phyloP scores from a whole-genome alignment of 1,139 yeast species.

The Sugiyamaella japonica region DNA sequence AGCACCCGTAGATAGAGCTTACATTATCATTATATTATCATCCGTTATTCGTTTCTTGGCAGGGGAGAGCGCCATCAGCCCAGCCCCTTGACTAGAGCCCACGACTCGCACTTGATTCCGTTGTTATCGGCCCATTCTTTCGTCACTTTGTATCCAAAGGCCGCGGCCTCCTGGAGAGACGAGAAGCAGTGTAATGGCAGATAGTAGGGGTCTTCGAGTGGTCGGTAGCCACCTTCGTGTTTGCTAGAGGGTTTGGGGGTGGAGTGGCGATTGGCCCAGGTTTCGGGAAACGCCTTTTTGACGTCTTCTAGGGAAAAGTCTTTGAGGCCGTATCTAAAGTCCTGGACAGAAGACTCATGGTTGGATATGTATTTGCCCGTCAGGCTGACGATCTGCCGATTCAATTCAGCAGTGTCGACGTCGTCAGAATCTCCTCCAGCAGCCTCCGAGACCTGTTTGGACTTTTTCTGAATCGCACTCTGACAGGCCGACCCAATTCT shows the following conservation, averaged over 20 bases:
- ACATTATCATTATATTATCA: neutral
- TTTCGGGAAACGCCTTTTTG: constrained; percentile 35
- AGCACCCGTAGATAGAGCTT: neutral
- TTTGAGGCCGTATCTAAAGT: constrained; percentile 39
- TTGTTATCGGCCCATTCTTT: constrained; percentile 41
- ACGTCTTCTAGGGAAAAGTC: constrained; percentile 34
- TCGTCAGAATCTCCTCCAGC: constrained; percentile 1
- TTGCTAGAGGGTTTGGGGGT: constrained; percentile 25
- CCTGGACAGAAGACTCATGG: constrained; percentile 34
- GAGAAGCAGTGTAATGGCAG: constrained; percentile 44
- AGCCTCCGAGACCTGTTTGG: constrained; percentile 10
- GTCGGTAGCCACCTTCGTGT: constrained; percentile 38
- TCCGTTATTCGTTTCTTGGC: constrained; percentile 10
- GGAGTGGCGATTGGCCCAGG: constrained; percentile 33
- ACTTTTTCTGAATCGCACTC: constrained; percentile 17
- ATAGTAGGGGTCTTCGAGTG: constrained; percentile 39
- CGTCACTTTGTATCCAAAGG: constrained; percentile 40
- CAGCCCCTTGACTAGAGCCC: constrained; percentile 31
- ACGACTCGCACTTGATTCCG: constrained; percentile 32
- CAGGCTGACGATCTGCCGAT: constrained; percentile 17
- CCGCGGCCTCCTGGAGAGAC: constrained; percentile 45
- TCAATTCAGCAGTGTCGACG: constrained; percentile 13
- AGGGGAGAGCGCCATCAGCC: constrained; percentile 9
- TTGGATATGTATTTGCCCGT: constrained; percentile 23
- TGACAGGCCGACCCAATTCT: constrained; percentile 34